Percentiles rank a stretch among this genome's conserved stretches.
phyloP scores from a whole-genome alignment of 345 rosid genomes.

The Luvunga scandens region DNA sequence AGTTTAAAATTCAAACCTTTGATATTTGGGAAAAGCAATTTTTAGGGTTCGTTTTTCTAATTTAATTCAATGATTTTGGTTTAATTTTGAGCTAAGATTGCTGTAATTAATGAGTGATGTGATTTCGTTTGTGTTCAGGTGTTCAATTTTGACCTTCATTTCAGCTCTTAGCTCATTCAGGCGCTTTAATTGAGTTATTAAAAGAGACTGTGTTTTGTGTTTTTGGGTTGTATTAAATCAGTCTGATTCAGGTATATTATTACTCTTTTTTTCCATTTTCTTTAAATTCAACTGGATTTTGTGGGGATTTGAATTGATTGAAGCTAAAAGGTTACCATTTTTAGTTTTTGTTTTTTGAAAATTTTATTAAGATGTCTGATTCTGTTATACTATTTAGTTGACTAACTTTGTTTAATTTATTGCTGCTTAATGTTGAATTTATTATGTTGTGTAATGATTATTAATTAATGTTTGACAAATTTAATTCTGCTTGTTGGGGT shows the following conservation, averaged over 20 bases:
- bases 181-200: slow-evolving; percentile 24
- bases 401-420: neutral
- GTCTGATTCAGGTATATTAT: slow-evolving; percentile 38
- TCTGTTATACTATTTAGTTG: neutral
- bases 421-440: neutral
- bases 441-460: neutral
- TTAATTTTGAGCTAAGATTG: neutral
- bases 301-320: slow-evolving; percentile 9
- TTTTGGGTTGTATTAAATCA: slow-evolving; percentile 15
- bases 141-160: slow-evolving; percentile 26
- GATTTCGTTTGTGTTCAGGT: slow-evolving; percentile 28
- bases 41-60: slow-evolving; percentile 17
- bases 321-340: slow-evolving; percentile 15
- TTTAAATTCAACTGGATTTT: neutral
- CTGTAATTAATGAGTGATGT: neutral
- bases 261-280: neutral
- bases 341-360: neutral
- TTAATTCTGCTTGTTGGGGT: neutral
- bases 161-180: slow-evolving; percentile 39
- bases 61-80: neutral
- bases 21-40: neutral
- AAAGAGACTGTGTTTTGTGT: neutral
- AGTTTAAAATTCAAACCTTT: neutral
- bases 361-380: neutral
- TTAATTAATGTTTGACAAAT: slow-evolving; percentile 5